phyloP scores from a whole-genome alignment of 2,329 filamentous ascomycete genomes.

The Talaromyces albobiverticillius region DNA sequence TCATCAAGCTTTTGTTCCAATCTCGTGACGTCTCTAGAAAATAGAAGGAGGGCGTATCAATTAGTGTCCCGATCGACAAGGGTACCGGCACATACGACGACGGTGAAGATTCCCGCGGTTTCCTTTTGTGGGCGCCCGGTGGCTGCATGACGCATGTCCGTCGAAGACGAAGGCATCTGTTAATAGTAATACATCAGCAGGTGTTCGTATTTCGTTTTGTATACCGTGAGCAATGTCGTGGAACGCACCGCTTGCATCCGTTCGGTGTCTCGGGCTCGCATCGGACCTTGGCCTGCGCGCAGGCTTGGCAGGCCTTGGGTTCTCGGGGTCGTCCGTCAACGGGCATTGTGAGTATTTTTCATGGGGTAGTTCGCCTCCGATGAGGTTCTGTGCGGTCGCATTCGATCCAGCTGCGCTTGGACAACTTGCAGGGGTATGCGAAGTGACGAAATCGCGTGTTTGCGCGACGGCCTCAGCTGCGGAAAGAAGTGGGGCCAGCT shows the following conservation, averaged over 20 bases:
- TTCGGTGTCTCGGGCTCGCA: constrained; percentile 15
- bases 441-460: no score
- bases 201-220: background rate
- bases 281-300: constrained; percentile 17
- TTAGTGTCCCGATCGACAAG: background rate
- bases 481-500: no score
- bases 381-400: no score
- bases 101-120: background rate
- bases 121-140: constrained; percentile 25
- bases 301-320: constrained; percentile 18
- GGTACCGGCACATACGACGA: background rate
- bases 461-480: no score
- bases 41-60: background rate
- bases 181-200: background rate
- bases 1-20: constrained; percentile 27
- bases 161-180: constrained; percentile 27
- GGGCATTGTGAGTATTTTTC: background rate
- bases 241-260: constrained; percentile 17
- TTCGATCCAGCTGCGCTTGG: no score
- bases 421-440: no score
- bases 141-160: constrained; percentile 25
- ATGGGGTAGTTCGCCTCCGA: no score
- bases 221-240: no score
- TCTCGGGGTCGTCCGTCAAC: background rate
- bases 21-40: constrained; percentile 22